Evolutionary conservation across 345 rosid species (phyloP), one percentile per base, ranked within the genome.

Genomic region (Dovyalis caffra): DNA sequence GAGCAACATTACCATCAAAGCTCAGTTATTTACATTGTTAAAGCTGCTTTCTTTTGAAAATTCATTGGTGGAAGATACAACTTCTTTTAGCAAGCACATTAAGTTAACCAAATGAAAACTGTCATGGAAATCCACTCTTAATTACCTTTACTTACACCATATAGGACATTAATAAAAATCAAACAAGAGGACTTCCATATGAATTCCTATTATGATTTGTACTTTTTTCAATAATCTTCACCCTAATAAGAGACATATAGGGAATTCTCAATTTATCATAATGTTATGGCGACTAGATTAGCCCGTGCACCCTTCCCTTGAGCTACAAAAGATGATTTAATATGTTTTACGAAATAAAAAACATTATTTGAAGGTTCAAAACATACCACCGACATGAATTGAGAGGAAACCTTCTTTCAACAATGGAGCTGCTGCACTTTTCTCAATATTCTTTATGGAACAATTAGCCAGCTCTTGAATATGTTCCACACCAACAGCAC

Each of bases 401-500:
- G 90, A 88, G 34, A 96, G 90, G 72, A 91, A 90, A 64, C 97
- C 97, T 47, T 84, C 91, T 78, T 85, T 81, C 79, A 93, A 74
- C 20, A 89, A 86, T 7, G 90, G 71, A 78, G 92, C 99, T 12
- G 88, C 98, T 0, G 82, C 87, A 70, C 99, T 90, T 79, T 84
- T 92, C 47, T 87, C 85, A 2, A 93, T 81, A 68, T 93, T 92
- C 84, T 87, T 79, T 74, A 88, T 83, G 18, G 99, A 93, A 69
- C 80, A 80, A 73, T 83, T 75, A 72, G 82, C 95, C 79, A 96
- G 79, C 77, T 93, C 90, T 47, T 97, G 91, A 56, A 96, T 96
- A 84, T 96, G 99, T 66, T 96, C 99, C 8, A 93, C 91, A 2
- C 98, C 98, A 79, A 93, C 88, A 71, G 87, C 92, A 23, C 92